Conservation (phyloP, 257 asterid species). For the Perilla frutescens region DNA sequence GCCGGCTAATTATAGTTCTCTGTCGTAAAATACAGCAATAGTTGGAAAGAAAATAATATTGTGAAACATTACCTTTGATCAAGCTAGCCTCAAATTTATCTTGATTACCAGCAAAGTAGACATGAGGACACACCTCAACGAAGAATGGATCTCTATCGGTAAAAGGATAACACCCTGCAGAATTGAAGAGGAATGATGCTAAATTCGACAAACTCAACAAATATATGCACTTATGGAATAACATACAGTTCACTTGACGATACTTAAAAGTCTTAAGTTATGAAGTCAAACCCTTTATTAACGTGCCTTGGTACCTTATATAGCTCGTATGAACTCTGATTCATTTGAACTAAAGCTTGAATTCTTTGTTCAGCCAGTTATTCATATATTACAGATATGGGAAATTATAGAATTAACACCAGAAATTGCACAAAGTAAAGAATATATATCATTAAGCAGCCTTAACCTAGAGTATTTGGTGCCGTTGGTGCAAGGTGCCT, state of each 20-base stretch:
- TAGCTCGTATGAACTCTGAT: neutral
- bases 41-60: slow-evolving; percentile 13
- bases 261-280: slow-evolving; percentile 1
- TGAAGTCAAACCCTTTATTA: neutral
- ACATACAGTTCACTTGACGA: neutral
- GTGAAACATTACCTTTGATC: slow-evolving; percentile 63
- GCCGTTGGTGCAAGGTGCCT: slow-evolving; percentile 98
- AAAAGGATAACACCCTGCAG: slow-evolving; percentile 94
- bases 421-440: neutral
- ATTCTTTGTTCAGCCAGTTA: slow-evolving; percentile 12
- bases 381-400: slow-evolving; percentile 1
- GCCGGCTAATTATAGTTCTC: slow-evolving; percentile 26
- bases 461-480: slow-evolving; percentile 90
- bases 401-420: neutral
- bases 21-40: slow-evolving; percentile 12
- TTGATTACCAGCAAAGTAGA: slow-evolving; percentile 92
- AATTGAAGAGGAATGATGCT: slow-evolving; percentile 23
- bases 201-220: slow-evolving; percentile 21
- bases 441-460: slow-evolving; percentile 29
- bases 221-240: slow-evolving; percentile 12
- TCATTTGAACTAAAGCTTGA: slow-evolving; percentile 8
- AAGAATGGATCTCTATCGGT: slow-evolving; percentile 95
- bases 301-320: neutral
- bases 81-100: slow-evolving; percentile 66
- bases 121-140: slow-evolving; percentile 93